Evolutionary conservation across 2,329 filamentous ascomycete species (phyloP).

Genomic region (Fusarium penzigii): DNA sequence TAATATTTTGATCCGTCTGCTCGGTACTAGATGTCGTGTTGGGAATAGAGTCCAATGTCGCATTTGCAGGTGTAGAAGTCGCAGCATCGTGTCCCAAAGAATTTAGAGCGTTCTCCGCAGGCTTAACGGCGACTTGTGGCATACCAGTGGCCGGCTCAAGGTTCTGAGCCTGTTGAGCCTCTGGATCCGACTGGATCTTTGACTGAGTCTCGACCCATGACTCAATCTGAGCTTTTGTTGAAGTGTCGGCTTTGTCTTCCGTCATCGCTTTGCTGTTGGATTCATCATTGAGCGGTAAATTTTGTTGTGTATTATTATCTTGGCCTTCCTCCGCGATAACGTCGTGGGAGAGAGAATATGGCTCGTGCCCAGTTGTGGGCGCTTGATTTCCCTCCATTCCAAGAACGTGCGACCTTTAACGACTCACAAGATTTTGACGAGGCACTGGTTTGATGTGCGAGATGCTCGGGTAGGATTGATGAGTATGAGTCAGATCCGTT

Average conservation of each 20-base stretch:
- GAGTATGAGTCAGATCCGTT: background rate
- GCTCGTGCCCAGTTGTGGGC: slow-evolving; percentile 13
- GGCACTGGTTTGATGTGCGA: background rate
- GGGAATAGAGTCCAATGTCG: background rate
- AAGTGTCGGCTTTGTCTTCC: slow-evolving; percentile 3
- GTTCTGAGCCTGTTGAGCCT: slow-evolving; percentile 10
- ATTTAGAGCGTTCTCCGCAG: background rate
- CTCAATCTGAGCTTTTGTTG: slow-evolving; percentile 15
- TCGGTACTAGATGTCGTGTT: background rate
- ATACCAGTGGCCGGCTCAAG: background rate
- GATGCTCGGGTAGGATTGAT: background rate
- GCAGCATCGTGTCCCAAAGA: background rate
- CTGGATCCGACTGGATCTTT: slow-evolving; percentile 14
- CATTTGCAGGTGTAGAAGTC: background rate
- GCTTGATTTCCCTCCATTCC: slow-evolving; percentile 32
- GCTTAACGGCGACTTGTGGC: slow-evolving; percentile 4
- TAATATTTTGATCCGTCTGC: slow-evolving; percentile 9
- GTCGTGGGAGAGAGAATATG: slow-evolving; percentile 1
- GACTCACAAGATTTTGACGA: slow-evolving; percentile 6
- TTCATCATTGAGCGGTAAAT: slow-evolving; percentile 4
- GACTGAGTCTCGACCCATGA: slow-evolving; percentile 21
- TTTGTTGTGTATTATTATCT: slow-evolving; percentile 5
- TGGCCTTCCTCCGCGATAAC: slow-evolving; percentile 1
- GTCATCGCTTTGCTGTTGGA: slow-evolving; percentile 5
- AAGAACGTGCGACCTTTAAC: slow-evolving; percentile 7